Conservation (phyloP, 352 stramenopile species). For the Blastocystis hominis region DNA sequence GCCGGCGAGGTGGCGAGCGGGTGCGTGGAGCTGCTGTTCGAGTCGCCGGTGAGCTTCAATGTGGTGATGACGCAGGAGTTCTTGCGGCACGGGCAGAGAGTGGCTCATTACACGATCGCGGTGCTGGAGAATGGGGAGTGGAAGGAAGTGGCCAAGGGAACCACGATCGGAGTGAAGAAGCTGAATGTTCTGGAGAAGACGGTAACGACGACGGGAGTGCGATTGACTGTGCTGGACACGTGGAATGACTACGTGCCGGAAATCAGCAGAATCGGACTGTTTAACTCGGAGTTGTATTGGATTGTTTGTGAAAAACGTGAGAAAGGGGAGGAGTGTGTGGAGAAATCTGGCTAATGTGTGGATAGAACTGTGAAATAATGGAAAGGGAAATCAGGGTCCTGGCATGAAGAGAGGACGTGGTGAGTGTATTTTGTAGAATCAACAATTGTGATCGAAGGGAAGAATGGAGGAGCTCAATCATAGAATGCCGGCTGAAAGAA, state of each 20-base stretch:
- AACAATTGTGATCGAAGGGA: too few relatives aligned
- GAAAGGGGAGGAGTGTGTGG: too few relatives aligned
- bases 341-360: too few relatives aligned
- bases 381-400: too few relatives aligned
- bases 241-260: conserved; percentile 50
- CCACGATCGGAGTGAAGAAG: conserved; percentile 56
- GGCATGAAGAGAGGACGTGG: too few relatives aligned
- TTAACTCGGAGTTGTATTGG: conserved; percentile 47
- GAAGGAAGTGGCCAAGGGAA: conserved; percentile 47
- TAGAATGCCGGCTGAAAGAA: too few relatives aligned
- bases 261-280: conserved; percentile 47
- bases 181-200: conserved; percentile 16
- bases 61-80: conserved; percentile 57
- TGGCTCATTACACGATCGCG: conserved; percentile 31
- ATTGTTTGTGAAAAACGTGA: background rate
- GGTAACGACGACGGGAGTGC: background rate
- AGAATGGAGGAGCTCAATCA: too few relatives aligned
- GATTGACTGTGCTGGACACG: conserved; percentile 34
- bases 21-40: conserved; percentile 35
- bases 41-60: conserved; percentile 46
- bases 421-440: too few relatives aligned
- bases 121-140: conserved; percentile 9
- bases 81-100: conserved; percentile 44
- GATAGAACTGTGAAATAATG: too few relatives aligned
- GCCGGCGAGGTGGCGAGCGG: background rate